Conservation (phyloP, 2,329 filamentous ascomycete species). For the Tolypocladium ovalisporum region DNA sequence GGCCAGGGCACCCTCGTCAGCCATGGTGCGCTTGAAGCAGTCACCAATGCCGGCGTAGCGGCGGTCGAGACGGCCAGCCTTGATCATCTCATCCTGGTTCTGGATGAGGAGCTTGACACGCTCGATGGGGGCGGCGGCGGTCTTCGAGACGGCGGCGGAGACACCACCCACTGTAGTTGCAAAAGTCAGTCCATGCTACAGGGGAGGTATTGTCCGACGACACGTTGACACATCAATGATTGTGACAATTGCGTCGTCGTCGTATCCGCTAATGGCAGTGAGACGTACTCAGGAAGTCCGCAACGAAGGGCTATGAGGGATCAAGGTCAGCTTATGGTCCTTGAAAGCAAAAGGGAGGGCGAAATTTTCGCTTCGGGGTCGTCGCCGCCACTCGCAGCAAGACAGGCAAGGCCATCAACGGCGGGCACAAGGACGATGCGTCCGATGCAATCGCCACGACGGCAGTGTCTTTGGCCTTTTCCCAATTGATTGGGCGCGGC, state of each 20-base stretch:
- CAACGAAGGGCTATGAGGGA: slow-evolving; percentile 67
- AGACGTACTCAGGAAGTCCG: slow-evolving; percentile 97
- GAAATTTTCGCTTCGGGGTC: slow-evolving; percentile 6
- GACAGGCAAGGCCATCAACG: background rate
- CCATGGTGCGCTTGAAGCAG: slow-evolving; percentile 89
- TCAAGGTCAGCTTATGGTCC: slow-evolving; percentile 21
- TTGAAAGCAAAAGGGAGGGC: background rate
- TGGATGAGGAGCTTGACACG: slow-evolving; percentile 99
- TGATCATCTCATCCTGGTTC: slow-evolving; percentile 99
- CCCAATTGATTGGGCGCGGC: slow-evolving; percentile 9
- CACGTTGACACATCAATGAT: background rate
- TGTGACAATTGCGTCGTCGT: background rate
- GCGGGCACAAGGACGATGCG: background rate
- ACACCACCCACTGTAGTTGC: slow-evolving; percentile 85
- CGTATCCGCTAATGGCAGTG: background rate
- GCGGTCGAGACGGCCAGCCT: slow-evolving; percentile 93
- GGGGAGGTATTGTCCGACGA: slow-evolving; percentile 1
- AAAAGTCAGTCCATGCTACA: slow-evolving; percentile 7
- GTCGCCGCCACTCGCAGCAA: background rate
- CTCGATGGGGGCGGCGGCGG: slow-evolving; percentile 98
- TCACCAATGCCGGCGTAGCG: slow-evolving; percentile 91
- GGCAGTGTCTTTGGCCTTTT: slow-evolving; percentile 1
- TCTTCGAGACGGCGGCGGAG: slow-evolving; percentile 99
- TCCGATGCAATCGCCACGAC: background rate
- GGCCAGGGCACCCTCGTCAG: slow-evolving; percentile 85